Evolutionary conservation across 495 filamentous ascomycete species (phyloP), one percentile per base, ranked within the genome.

Genomic region (Corynascus novoguineensis): DNA sequence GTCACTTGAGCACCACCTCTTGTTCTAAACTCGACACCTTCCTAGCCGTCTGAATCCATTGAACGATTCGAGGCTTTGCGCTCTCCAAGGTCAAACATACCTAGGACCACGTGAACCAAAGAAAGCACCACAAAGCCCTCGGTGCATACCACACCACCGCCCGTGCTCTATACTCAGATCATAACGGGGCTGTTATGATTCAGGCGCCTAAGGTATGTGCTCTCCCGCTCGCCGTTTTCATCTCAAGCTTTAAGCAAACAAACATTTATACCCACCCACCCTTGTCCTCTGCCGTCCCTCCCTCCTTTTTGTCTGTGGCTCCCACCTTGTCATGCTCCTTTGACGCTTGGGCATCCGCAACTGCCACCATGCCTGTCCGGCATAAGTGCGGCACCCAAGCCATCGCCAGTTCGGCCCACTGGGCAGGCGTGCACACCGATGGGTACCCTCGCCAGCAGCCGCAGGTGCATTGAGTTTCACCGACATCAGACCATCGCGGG

Each of bases 141-240:
- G n/a, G n/a, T n/a, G n/a, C 22, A 10, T 17, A 10, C 22, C 25
- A 28, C 4, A 34, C 22, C n/a, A 38, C 35, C 4, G 35, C 11
- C 12, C 50, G 52, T 45, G 47, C 28, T 15, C 42, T 21, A 21
- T n/a, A 40, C 25, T 35, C n/a, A 31, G 29, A 58, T 61, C 58
- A 63, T 63, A 63, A 63, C 49, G 50, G 57, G 29, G 50, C 44
- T 64, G 61, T 27, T 66, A 68, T 68, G 63, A 65, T 68, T 65
- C 63, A 66, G 60, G 61, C 54, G 58, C 58, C 19, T 12, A 27
- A 63, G 63, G 65, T 68, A 65, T 59, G 65, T 65, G 63, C 65
- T 58, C 41, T 28, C 15, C 47, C 46, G 28, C 28, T 12, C n/a
- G 46, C 46, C 28, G 46, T 49, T 37, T 35, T 21, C 31, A 37